Conservation (phyloP, 768 basidiomycete species). For the Gyrodon lividus region DNA sequence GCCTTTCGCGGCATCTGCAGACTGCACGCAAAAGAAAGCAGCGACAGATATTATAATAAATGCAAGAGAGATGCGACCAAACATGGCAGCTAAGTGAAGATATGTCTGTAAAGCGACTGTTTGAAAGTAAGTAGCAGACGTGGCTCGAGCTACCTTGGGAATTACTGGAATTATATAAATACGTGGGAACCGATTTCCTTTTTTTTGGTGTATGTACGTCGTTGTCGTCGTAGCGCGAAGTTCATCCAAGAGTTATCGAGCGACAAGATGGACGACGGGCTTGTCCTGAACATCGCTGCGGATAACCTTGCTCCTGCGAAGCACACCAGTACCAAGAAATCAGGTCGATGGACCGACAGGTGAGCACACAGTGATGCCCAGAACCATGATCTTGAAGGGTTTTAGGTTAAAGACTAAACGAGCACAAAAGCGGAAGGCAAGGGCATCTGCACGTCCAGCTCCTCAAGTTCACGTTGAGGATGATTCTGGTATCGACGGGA, state of each 20-base stretch:
- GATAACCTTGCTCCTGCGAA: slow-evolving; percentile 33
- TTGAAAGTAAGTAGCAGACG: slow-evolving; percentile 22
- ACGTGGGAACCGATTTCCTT: slow-evolving; percentile 27
- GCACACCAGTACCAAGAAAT: slow-evolving; percentile 43
- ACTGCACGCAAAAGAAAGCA: slow-evolving; percentile 68
- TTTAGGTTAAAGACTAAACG: slow-evolving; percentile 74
- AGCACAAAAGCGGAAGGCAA: slow-evolving; percentile 56
- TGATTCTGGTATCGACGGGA: slow-evolving; percentile 15
- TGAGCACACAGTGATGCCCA: slow-evolving; percentile 29
- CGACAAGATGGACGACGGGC: slow-evolving; percentile 61
- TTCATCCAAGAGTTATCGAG: too few species aligned
- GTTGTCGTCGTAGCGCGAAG: background rate
- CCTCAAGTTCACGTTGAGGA: slow-evolving; percentile 14
- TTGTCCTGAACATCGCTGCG: slow-evolving; percentile 69
- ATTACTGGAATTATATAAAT: background rate
- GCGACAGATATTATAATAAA: slow-evolving; percentile 62
- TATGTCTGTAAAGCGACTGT: background rate
- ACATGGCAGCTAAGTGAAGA: slow-evolving; percentile 36
- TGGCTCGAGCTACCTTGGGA: slow-evolving; percentile 13
- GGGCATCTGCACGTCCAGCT: slow-evolving; percentile 28
- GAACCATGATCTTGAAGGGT: slow-evolving; percentile 2
- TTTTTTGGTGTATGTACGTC: too few species aligned
- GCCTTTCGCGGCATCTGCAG: slow-evolving; percentile 78
- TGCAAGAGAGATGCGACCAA: slow-evolving; percentile 59
- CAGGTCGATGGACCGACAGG: slow-evolving; percentile 80